Evolutionary conservation across 805 yeast species (phyloP).

Genomic region (Spathaspora passalidarum): DNA sequence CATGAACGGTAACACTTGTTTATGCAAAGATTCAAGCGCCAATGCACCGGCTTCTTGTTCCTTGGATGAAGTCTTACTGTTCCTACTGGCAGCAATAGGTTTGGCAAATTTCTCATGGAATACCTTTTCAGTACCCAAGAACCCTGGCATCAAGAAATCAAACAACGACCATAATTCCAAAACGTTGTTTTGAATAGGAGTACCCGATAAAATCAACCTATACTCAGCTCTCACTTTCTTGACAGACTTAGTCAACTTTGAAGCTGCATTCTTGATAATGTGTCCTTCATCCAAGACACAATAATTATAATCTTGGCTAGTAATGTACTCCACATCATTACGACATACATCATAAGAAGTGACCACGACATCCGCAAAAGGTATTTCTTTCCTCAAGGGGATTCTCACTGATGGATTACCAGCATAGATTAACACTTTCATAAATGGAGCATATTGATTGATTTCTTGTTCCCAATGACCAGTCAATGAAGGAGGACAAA

Average conservation of each 20-base stretch:
- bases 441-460: constrained; percentile 82
- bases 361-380: constrained; percentile 75
- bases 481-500: constrained; percentile 96
- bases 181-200: constrained; percentile 97
- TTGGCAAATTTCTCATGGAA: constrained; percentile 96
- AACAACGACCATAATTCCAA: constrained; percentile 96
- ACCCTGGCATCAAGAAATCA: constrained; percentile 98
- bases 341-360: constrained; percentile 96
- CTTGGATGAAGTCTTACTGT: constrained; percentile 80
- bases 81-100: constrained; percentile 92
- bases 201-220: constrained; percentile 87
- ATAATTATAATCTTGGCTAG: constrained; percentile 73
- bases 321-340: constrained; percentile 72
- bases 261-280: constrained; percentile 85
- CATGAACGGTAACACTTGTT: constrained; percentile 95
- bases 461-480: constrained; percentile 99
- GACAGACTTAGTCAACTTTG: constrained; percentile 86
- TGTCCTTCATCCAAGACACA: constrained; percentile 98
- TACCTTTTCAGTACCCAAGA: constrained; percentile 88
- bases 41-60: constrained; percentile 97
- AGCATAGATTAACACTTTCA: constrained; percentile 81
- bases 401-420: constrained; percentile 83
- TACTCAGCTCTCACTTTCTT: constrained; percentile 83
- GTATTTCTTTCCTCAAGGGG: constrained; percentile 50
- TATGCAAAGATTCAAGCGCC: constrained; percentile 93